Base-by-base conservation (phyloP, 1,139 yeast species). In the Zygosaccharomyces sapae region DNA sequence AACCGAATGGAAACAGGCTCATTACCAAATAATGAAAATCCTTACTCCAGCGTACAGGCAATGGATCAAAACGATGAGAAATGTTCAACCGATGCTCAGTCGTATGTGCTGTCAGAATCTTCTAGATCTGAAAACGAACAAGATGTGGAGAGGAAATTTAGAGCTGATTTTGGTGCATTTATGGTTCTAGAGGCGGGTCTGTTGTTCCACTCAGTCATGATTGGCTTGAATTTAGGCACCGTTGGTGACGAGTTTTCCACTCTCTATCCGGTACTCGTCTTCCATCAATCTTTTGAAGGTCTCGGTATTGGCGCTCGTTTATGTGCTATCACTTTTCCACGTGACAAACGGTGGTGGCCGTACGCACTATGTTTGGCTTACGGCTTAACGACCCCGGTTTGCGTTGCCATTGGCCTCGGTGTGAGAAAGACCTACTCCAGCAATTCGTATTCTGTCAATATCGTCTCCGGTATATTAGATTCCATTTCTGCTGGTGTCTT, bases 211-310 rank as follows among this genome's bases (percentile, higher is more conserved):
- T 48, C 51, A 4, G 51, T 48, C 4, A 77, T 83, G 62, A 78
- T 83, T 39, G 90, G 90, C 33, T 71, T 83, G 47, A 73, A 86
- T 1, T 70, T 84, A 52, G 85, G 86, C 4, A 81, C 81, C 19
- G 70, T 84, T 9, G 85, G 82, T 43, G 80, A 79, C 49, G 90
- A 84, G 64, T 86, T 85, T 62, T 75, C 73, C 46, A 76, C 86
- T 1, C 71, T 86, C 38, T 86, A 83, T 65, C 75, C 83, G 54
- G 95, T 86, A 20, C 67, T 86, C 45, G 81, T 84, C 2, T 86
- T 86, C 76, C 95, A 86, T 67, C 95, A 86, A 67, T 73, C 83
- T 62, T 86, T 86, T 65, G 95, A 86, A 71, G 95, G 95, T 46
- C 72, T 86, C 46, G 95, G 95, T 50, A 74, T 86, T 53, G 95